A percentile compares a stretch with the other conserved stretches of the same genome.
Conservation (phyloP, 2,329 filamentous ascomycete genomes). For the Tolypocladium guangdongense region DNA sequence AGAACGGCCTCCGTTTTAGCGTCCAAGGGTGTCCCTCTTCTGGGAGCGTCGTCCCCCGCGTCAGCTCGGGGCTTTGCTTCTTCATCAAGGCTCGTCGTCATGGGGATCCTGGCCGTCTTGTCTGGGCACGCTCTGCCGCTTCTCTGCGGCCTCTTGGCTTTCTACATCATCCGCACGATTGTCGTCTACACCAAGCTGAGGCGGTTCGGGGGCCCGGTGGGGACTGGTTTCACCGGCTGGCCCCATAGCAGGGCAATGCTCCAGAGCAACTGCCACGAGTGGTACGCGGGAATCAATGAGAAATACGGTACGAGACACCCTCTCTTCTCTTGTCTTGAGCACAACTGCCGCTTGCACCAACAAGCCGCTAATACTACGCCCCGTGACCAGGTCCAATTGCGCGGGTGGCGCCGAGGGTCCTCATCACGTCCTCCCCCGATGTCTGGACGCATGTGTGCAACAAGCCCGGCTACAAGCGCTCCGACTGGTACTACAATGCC, state of each 20-base stretch:
- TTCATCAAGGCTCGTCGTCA: background rate
- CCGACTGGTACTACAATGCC: constrained; percentile 32
- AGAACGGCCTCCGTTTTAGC: background rate
- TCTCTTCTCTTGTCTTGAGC: background rate
- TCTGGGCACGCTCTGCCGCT: background rate
- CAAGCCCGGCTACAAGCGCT: constrained; percentile 28
- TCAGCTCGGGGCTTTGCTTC: background rate
- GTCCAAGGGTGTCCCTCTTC: background rate
- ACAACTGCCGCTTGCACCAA: too few relatives aligned
- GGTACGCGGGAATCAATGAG: constrained; percentile 13
- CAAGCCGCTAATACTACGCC: background rate
- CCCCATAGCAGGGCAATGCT: constrained; percentile 15
- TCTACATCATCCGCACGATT: constrained; percentile 1
- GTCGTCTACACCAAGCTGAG: constrained; percentile 8
- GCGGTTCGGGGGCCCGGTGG: constrained; percentile 11
- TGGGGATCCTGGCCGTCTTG: background rate
- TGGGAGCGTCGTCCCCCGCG: background rate
- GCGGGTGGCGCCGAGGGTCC: constrained; percentile 30
- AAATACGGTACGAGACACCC: constrained; percentile 12
- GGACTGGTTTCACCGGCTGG: constrained; percentile 9
- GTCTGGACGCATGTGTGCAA: constrained; percentile 32
- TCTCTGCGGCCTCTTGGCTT: background rate
- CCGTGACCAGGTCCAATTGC: constrained; percentile 11
- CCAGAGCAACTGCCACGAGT: constrained; percentile 10
- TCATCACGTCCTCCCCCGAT: constrained; percentile 37